These are phyloP conservation scores for Aspergillus homomorphus DNA, from an alignment of 495 filamentous ascomycete genomes.

Conservation along the genomic window DNA sequence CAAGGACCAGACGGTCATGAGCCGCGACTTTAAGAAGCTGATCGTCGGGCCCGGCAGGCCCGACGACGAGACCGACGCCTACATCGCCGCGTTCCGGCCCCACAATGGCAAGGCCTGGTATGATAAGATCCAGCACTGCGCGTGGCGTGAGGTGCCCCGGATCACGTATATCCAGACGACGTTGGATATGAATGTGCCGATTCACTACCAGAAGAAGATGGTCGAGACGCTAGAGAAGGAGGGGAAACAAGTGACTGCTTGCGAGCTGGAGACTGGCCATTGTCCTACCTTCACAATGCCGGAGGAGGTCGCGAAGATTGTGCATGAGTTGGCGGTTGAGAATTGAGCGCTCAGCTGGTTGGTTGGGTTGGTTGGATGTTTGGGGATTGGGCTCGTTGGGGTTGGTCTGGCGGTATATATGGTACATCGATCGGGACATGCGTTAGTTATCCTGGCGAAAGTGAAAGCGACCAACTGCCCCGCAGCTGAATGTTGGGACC, in stretches of 20 bases:
- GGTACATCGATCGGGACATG: too few species aligned
- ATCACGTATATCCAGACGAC: slow-evolving; percentile 3
- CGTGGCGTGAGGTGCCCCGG: slow-evolving; percentile 9
- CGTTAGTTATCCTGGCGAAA: too few species aligned
- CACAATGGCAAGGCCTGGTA: slow-evolving; percentile 10
- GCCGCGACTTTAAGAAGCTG: slow-evolving; percentile 1
- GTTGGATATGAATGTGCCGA: slow-evolving; percentile 11
- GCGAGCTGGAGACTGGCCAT: slow-evolving; percentile 13
- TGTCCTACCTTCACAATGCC: slow-evolving; percentile 9
- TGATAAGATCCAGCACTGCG: not conserved
- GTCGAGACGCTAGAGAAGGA: not conserved
- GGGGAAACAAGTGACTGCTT: slow-evolving; percentile 1
- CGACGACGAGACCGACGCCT: slow-evolving; percentile 7
- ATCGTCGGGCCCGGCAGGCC: not conserved
- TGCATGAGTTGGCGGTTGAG: slow-evolving; percentile 1
- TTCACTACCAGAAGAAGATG: slow-evolving; percentile 8
- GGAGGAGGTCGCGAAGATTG: slow-evolving; percentile 9
- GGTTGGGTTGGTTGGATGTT: too few species aligned
- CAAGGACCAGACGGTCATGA: slow-evolving; percentile 3
- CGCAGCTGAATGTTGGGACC: too few species aligned
- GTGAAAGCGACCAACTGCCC: too few species aligned
- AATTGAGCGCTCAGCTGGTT: too few species aligned
- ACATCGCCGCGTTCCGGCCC: not conserved
- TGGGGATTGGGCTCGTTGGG: too few species aligned
- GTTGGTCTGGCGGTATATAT: too few species aligned